phyloP scores from a whole-genome alignment of 2,329 filamentous ascomycete genomes.

The Fusarium sp. region DNA sequence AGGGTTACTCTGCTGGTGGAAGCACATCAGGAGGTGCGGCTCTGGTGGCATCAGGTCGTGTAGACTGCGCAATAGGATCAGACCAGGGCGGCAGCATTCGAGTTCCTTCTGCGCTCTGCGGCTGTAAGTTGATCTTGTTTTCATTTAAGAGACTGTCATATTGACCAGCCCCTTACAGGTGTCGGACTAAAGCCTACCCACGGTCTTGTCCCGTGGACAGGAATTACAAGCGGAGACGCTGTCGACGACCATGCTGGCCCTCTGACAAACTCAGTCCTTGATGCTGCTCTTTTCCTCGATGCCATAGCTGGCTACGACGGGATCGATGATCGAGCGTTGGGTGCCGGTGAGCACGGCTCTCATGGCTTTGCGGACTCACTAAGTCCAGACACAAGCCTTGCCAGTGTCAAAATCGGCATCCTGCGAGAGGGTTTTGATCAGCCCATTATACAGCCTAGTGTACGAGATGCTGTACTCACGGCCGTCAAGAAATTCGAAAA shows the following conservation, averaged over 20 bases:
- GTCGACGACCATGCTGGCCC: constrained; percentile 63
- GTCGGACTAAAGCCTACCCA: constrained; percentile 64
- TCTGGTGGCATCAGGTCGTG: constrained; percentile 56
- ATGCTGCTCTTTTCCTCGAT: constrained; percentile 57
- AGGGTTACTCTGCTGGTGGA: constrained; percentile 61
- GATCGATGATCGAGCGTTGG: constrained; percentile 59
- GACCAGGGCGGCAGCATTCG: constrained; percentile 61
- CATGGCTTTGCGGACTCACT: constrained; percentile 29
- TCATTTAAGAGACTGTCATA: too few species aligned
- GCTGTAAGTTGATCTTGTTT: constrained; percentile 27
- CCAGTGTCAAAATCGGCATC: constrained; percentile 55
- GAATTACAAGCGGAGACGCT: constrained; percentile 59
- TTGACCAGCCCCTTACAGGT: constrained; percentile 1
- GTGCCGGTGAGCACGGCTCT: constrained; percentile 46
- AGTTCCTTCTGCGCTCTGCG: constrained; percentile 55
- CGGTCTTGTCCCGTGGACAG: constrained; percentile 63
- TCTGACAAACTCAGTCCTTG: constrained; percentile 54
- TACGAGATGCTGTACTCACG: constrained; percentile 54
- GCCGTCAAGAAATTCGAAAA: constrained; percentile 55
- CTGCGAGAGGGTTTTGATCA: constrained; percentile 58
- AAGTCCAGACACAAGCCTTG: background rate
- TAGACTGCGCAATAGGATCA: constrained; percentile 60
- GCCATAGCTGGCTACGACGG: constrained; percentile 60
- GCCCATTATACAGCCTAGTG: constrained; percentile 52
- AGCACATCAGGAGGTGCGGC: constrained; percentile 61